phyloP scores from a whole-genome alignment of 2,329 filamentous ascomycete genomes.

The Magnaporthiopsis rhizophila region DNA sequence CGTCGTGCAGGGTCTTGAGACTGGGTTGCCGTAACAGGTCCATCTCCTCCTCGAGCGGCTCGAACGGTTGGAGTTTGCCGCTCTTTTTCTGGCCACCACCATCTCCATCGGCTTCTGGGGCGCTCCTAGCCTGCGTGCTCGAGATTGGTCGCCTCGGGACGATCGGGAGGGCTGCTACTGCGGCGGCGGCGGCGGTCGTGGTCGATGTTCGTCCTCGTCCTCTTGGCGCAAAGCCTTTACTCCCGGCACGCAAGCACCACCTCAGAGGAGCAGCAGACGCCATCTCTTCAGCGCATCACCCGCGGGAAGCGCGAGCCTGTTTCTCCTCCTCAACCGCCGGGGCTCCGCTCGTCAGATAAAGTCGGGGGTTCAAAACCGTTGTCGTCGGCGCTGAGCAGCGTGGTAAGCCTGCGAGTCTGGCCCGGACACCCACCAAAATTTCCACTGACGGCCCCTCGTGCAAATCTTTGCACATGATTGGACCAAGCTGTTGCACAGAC shows the following conservation, averaged over 20 bases:
- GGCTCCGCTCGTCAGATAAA: not conserved
- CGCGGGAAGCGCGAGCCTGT: too few species aligned
- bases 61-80: not conserved
- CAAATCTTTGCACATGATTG: not conserved
- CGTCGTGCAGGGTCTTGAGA: slow-evolving; percentile 1
- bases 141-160: not conserved
- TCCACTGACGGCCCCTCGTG: not conserved
- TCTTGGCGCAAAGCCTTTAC: slow-evolving; percentile 1
- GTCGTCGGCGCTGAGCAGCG: not conserved
- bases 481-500: too few species aligned
- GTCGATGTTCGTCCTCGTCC: not conserved
- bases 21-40: not conserved
- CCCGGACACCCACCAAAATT: not conserved
- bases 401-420: not conserved
- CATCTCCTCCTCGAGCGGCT: not conserved
- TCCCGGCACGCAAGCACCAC: slow-evolving; percentile 7
- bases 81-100: slow-evolving; percentile 6
- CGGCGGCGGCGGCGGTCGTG: not conserved
- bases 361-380: not conserved
- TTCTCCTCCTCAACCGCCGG: not conserved
- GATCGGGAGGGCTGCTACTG: not conserved
- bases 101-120: slow-evolving; percentile 11
- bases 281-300: not conserved
- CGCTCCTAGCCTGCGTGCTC: not conserved
- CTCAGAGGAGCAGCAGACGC: slow-evolving; percentile 4